Conservation (phyloP, 345 rosid genomes). For the Erysimum cheiranthoides region DNA sequence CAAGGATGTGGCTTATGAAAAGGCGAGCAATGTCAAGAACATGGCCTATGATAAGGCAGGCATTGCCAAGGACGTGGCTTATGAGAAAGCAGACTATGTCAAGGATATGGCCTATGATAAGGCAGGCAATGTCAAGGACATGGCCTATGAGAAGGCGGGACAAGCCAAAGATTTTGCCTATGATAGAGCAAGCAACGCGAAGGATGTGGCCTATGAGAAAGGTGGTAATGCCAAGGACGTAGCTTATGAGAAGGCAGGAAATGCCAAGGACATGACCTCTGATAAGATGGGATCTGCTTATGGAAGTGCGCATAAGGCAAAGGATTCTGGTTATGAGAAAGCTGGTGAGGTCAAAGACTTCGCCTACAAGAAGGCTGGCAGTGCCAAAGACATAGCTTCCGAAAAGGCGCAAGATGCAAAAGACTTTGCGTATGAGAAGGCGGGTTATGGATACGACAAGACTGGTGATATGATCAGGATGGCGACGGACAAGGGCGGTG, state of each 20-base stretch:
- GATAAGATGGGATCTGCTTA: conserved; percentile 26
- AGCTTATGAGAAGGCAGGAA: conserved; percentile 7
- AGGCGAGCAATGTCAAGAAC: conserved; percentile 39
- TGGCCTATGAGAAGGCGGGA: conserved; percentile 35
- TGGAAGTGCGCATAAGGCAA: not conserved
- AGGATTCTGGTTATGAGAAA: conserved; percentile 23
- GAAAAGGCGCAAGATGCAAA: conserved; percentile 21
- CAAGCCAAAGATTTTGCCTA: conserved; percentile 39
- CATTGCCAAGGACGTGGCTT: conserved; percentile 36
- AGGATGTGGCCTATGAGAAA: conserved; percentile 38
- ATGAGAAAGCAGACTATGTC: conserved; percentile 20
- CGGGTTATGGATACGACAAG: not conserved
- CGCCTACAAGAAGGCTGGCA: conserved; percentile 20
- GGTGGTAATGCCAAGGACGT: conserved; percentile 26
- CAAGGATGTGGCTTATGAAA: not conserved
- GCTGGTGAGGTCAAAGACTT: conserved; percentile 25
- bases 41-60: conserved; percentile 39
- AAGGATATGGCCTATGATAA: conserved; percentile 29
- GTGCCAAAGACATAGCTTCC: conserved; percentile 9
- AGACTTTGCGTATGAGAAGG: not conserved
- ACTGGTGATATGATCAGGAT: conserved; percentile 23
- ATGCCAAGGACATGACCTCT: not conserved
- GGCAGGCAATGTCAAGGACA: not conserved
- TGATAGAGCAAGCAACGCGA: conserved; percentile 43
- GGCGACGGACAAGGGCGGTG: conserved; percentile 34